These are phyloP conservation scores for Psidium friedrichsthalianum DNA, from an alignment of 345 rosid species.

Conservation along the genomic window DNA sequence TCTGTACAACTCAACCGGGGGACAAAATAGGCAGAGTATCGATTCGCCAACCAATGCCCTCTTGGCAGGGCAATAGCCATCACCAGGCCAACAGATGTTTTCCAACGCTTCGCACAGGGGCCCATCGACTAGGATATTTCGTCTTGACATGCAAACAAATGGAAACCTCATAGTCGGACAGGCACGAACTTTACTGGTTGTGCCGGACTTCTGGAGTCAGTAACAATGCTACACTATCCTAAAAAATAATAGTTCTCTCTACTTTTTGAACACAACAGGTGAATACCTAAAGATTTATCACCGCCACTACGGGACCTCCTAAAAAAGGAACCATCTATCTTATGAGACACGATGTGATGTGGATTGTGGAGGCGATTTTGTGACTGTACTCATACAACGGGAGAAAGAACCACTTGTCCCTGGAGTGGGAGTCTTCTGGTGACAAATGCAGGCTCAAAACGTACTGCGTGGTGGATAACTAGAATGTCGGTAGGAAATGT, in stretches of 20 bases:
- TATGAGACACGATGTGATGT: background rate
- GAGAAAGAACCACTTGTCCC: background rate
- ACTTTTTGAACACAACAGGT: background rate
- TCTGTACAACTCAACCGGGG: constrained; percentile 4
- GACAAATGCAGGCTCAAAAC: background rate
- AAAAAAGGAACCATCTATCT: background rate
- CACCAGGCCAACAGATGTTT: too few species aligned
- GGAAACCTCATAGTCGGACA: constrained; percentile 5
- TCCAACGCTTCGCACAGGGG: background rate
- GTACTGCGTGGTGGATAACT: background rate
- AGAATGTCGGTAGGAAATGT: background rate
- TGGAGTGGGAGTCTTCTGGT: background rate
- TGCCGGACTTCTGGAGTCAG: background rate
- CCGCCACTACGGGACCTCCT: background rate
- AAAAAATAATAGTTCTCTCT: constrained; percentile 5
- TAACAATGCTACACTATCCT: constrained; percentile 1
- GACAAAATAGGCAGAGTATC: constrained; percentile 15
- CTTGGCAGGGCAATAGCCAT: constrained; percentile 7
- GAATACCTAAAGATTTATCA: background rate
- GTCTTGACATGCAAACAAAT: constrained; percentile 6
- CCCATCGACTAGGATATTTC: constrained; percentile 3
- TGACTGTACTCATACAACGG: background rate
- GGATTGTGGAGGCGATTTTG: constrained; percentile 7
- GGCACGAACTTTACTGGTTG: background rate
- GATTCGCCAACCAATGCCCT: constrained; percentile 9